phyloP scores from a whole-genome alignment of 1,284 basidiomycete genomes.

The Bjerkandera adusta region DNA sequence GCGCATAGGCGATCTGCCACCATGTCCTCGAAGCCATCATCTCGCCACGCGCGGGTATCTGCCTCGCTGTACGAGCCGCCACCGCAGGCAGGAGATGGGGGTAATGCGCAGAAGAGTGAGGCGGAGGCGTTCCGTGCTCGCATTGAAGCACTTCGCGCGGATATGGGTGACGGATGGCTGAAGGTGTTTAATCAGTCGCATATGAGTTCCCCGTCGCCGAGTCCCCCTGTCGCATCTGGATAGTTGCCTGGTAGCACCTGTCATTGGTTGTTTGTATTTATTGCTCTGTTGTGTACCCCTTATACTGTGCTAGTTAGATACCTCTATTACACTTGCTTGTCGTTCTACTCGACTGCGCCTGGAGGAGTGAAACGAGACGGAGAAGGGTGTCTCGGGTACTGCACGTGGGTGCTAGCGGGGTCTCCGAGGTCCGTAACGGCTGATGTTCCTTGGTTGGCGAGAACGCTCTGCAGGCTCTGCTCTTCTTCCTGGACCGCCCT shows the following conservation, averaged over 20 bases:
- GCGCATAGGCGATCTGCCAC: slow-evolving; percentile 25
- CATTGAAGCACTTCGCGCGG: slow-evolving; percentile 79
- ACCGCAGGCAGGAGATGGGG: slow-evolving; percentile 27
- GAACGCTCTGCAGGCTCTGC: too few species aligned
- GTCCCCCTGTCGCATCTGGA: slow-evolving; percentile 21
- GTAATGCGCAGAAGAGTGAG: slow-evolving; percentile 37
- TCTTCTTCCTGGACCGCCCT: slow-evolving; percentile 28
- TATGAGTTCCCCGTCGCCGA: slow-evolving; percentile 26
- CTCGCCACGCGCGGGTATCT: slow-evolving; percentile 50
- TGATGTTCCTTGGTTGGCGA: not conserved
- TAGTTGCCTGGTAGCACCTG: slow-evolving; percentile 12
- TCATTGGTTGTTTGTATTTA: slow-evolving; percentile 1
- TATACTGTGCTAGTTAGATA: slow-evolving; percentile 12
- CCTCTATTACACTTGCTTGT: not conserved
- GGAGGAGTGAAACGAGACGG: not conserved
- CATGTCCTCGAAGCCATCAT: slow-evolving; percentile 34
- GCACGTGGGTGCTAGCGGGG: not conserved
- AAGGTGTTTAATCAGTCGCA: slow-evolving; percentile 76
- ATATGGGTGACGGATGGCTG: slow-evolving; percentile 87
- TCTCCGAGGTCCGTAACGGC: slow-evolving; percentile 7
- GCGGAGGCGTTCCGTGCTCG: slow-evolving; percentile 71
- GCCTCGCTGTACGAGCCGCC: slow-evolving; percentile 63
- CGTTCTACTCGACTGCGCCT: not conserved
- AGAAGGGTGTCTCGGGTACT: too few species aligned
- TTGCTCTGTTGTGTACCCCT: slow-evolving; percentile 5